Evolutionary conservation across 163 green algal species (phyloP).

Genomic region (Chlamydomonas reinhardtii): DNA sequence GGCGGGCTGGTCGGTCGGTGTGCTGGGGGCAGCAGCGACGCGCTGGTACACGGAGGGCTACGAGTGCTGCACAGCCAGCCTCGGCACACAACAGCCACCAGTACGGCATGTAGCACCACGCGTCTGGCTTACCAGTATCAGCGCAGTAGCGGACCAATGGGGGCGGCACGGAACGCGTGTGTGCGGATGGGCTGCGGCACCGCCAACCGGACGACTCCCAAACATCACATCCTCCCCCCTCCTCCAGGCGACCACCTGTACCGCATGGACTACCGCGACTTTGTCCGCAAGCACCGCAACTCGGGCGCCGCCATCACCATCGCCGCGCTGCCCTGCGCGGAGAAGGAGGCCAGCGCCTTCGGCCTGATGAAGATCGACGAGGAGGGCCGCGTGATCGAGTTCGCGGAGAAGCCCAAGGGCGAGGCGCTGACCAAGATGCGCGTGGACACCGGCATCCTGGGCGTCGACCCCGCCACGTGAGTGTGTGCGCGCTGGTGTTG

Average conservation of each 20-base stretch:
- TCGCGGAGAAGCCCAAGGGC: slow-evolving; percentile 95
- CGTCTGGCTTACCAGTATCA: too few species aligned
- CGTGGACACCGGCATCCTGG: slow-evolving; percentile 89
- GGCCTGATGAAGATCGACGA: slow-evolving; percentile 95
- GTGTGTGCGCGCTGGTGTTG: not conserved
- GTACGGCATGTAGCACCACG: too few species aligned
- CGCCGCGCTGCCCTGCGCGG: slow-evolving; percentile 90
- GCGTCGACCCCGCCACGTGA: slow-evolving; percentile 79
- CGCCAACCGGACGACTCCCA: too few species aligned
- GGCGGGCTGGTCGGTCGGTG: too few species aligned
- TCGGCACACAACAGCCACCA: too few species aligned
- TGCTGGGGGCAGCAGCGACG: too few species aligned
- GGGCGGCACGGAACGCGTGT: too few species aligned
- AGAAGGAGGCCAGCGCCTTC: slow-evolving; percentile 85
- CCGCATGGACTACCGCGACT: slow-evolving; percentile 95
- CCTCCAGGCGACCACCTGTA: slow-evolving; percentile 92
- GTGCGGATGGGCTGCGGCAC: too few species aligned
- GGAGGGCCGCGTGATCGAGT: slow-evolving; percentile 89
- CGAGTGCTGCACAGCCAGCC: too few species aligned
- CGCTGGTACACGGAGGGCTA: too few species aligned
- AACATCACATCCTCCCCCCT: not conserved
- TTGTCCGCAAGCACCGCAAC: slow-evolving; percentile 91
- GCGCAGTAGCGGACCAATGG: too few species aligned
- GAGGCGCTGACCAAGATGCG: slow-evolving; percentile 77
- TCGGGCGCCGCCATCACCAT: slow-evolving; percentile 96